Conservation (phyloP, 805 yeast genomes). For the Candida methanosorbosa region DNA sequence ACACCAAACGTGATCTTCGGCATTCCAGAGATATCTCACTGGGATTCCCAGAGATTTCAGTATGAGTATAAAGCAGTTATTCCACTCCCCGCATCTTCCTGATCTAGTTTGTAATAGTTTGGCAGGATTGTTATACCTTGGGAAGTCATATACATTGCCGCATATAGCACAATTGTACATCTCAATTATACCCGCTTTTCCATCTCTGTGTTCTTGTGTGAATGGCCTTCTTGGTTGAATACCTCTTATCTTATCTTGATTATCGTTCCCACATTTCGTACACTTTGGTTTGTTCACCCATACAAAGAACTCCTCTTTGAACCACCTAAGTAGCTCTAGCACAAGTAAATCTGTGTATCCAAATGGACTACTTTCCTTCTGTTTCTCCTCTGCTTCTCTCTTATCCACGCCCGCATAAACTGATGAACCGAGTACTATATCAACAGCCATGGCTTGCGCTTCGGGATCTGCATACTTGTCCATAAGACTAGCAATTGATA, state of each 20-base stretch:
- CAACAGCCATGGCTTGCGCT: constrained; percentile 50
- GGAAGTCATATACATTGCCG: constrained; percentile 42
- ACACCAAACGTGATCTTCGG: constrained; percentile 96
- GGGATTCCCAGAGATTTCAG: constrained; percentile 58
- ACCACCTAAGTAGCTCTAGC: constrained; percentile 53
- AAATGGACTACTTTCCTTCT: constrained; percentile 10
- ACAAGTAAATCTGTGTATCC: constrained; percentile 52
- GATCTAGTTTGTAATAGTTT: constrained; percentile 49
- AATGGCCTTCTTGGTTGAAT: constrained; percentile 35
- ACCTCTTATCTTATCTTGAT: constrained; percentile 28
- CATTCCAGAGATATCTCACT: constrained; percentile 74
- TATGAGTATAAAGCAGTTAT: constrained; percentile 68
- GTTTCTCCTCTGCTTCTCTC: constrained; percentile 13
- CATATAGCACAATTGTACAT: constrained; percentile 54
- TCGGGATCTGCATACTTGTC: constrained; percentile 32
- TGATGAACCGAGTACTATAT: constrained; percentile 49
- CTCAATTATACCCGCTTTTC: constrained; percentile 54
- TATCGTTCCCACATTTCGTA: constrained; percentile 34
- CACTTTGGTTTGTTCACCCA: constrained; percentile 79
- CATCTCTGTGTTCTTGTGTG: constrained; percentile 32
- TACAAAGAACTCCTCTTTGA: constrained; percentile 66
- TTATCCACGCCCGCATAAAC: constrained; percentile 44
- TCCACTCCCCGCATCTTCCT: constrained; percentile 97
- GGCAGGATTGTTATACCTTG: constrained; percentile 65
- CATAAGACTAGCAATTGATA: constrained; percentile 6